These are phyloP conservation scores for Colletotrichum australisinense DNA, from an alignment of 2,329 filamentous ascomycete genomes.

Conservation along the genomic window DNA sequence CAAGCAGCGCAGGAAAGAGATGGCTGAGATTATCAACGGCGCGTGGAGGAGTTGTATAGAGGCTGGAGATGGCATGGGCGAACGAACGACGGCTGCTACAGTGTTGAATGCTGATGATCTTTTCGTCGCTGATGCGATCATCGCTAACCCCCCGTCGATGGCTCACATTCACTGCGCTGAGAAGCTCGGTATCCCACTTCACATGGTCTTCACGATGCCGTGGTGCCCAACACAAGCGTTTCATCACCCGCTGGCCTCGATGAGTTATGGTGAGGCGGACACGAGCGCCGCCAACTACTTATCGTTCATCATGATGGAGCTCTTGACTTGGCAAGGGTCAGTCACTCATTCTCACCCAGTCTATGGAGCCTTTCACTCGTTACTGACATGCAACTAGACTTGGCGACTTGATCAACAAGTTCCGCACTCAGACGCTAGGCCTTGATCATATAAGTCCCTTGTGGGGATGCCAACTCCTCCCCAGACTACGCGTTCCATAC, in stretches of 20 bases:
- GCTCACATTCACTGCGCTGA: conserved; percentile 65
- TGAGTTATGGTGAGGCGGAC: conserved; percentile 69
- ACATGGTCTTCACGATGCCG: conserved; percentile 73
- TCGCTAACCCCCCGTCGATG: conserved; percentile 65
- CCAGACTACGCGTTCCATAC: conserved; percentile 71
- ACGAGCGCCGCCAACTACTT: conserved; percentile 73
- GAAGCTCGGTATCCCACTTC: conserved; percentile 59
- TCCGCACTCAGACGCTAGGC: conserved; percentile 69
- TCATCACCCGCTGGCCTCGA: conserved; percentile 74
- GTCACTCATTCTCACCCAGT: neutral
- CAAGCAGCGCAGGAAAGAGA: conserved; percentile 47
- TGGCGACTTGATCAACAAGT: conserved; percentile 79
- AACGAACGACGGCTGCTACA: conserved; percentile 41
- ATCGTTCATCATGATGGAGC: conserved; percentile 75
- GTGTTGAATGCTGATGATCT: conserved; percentile 45
- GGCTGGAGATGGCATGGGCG: conserved; percentile 46
- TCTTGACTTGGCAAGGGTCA: conserved; percentile 79
- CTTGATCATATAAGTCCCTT: conserved; percentile 74
- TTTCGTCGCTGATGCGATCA: conserved; percentile 66
- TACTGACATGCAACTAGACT: conserved; percentile 49
- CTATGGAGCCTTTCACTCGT: neutral
- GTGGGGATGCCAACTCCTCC: conserved; percentile 73
- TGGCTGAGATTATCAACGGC: conserved; percentile 51
- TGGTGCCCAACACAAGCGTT: conserved; percentile 78
- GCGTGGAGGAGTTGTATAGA: conserved; percentile 51